phyloP scores from a whole-genome alignment of 371 early-diverging fungal genomes.

The Mucor irregularis region DNA sequence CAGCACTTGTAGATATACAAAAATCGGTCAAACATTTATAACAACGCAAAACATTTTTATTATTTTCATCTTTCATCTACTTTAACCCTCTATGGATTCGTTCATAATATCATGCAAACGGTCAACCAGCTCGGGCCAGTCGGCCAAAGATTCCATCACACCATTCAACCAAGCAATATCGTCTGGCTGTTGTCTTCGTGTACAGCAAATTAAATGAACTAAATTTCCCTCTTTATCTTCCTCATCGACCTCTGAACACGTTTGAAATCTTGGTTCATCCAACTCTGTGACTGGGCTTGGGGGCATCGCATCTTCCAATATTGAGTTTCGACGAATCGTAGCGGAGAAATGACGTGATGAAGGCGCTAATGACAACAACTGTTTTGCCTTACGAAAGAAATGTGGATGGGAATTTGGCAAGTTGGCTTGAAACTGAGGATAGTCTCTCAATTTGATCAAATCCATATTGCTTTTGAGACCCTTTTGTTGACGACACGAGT shows the following conservation, averaged over 20 bases:
- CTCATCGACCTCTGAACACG: constrained; percentile 13
- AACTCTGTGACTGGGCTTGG: constrained; percentile 21
- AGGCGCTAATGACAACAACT: constrained; percentile 33
- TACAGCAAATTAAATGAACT: constrained; percentile 23
- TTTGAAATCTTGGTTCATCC: constrained; percentile 32
- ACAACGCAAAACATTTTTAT: neutral
- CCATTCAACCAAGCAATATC: constrained; percentile 38
- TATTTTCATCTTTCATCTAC: neutral
- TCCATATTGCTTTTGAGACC: constrained; percentile 2
- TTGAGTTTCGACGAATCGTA: constrained; percentile 38
- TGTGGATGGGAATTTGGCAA: constrained; percentile 25
- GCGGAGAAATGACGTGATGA: constrained; percentile 22
- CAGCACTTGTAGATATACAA: no score
- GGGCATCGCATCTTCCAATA: constrained; percentile 31
- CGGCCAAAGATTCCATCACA: constrained; percentile 32
- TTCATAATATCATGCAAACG: constrained; percentile 29
- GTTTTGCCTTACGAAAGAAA: constrained; percentile 42
- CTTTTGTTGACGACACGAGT: neutral
- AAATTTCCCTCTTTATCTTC: constrained; percentile 11
- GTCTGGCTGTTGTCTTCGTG: constrained; percentile 45
- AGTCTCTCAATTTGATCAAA: constrained; percentile 26
- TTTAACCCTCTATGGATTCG: constrained; percentile 12
- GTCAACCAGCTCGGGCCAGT: constrained; percentile 45
- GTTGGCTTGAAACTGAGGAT: constrained; percentile 32
- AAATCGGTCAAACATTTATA: neutral